A percentile compares a stretch with the other conserved stretches of the same genome.
Evolutionary conservation across 768 basidiomycete genomes (phyloP).

Genomic region (Lentinula raphanica): DNA sequence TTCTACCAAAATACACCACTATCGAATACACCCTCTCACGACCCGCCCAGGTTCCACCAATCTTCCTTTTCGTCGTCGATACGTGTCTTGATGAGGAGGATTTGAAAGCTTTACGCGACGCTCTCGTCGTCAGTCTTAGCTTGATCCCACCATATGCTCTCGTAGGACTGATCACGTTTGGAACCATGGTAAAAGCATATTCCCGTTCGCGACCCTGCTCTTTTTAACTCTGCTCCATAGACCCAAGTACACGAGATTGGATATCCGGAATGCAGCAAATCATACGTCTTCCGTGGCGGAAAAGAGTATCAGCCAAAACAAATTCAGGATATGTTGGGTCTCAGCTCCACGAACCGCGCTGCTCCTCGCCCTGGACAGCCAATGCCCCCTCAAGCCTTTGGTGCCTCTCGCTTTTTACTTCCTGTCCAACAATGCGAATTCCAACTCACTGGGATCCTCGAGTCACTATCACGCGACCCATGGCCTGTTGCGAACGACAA

Average conservation of each 20-base stretch:
- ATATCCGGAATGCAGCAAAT: conserved; percentile 93
- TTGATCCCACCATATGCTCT: conserved; percentile 91
- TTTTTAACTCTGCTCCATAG: conserved; percentile 33
- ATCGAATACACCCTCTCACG: conserved; percentile 98
- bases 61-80: conserved; percentile 96
- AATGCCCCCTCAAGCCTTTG: conserved; percentile 72
- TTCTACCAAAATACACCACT: conserved; percentile 96
- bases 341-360: conserved; percentile 72
- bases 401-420: conserved; percentile 87
- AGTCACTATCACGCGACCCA: conserved; percentile 82
- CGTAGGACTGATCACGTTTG: conserved; percentile 93
- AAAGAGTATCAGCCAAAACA: conserved; percentile 97
- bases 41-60: conserved; percentile 86
- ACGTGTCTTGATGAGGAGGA: conserved; percentile 96
- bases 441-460: conserved; percentile 90
- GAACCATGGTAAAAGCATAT: conserved; percentile 76
- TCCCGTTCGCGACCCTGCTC: not conserved
- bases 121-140: conserved; percentile 89
- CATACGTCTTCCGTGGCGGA: conserved; percentile 96
- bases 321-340: conserved; percentile 96
- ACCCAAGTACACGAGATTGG: conserved; percentile 98
- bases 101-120: conserved; percentile 90
- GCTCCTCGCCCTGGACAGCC: conserved; percentile 85
- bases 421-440: conserved; percentile 93
- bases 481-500: conserved; percentile 98